Evolutionary conservation across 352 stramenopile genomes (phyloP).

Genomic region (Pythium pectinolyticum): DNA sequence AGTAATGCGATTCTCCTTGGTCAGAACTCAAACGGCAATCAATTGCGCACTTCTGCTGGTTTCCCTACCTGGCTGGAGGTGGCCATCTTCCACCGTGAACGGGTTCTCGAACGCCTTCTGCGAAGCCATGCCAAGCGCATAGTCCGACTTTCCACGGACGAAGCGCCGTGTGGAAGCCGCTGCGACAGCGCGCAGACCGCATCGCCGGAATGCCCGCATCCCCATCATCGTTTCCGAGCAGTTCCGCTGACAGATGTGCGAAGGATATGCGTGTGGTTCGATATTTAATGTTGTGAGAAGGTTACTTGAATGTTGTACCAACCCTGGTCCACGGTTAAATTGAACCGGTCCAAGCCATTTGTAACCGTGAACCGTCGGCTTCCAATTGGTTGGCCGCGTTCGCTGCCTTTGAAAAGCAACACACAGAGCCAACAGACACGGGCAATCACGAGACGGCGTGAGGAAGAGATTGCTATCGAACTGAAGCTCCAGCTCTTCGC

Average conservation of each 20-base stretch:
- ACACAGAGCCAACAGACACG: neutral
- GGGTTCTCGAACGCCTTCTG: constrained; percentile 37
- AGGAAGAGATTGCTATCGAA: neutral
- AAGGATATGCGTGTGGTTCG: neutral
- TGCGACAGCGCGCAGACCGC: neutral
- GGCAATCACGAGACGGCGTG: constrained; percentile 10
- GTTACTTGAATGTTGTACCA: neutral
- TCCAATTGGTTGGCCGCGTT: constrained; percentile 28
- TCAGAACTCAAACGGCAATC: neutral
- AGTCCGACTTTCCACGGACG: constrained; percentile 2
- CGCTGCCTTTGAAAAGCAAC: constrained; percentile 19
- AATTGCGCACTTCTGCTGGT: neutral
- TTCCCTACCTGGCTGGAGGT: constrained; percentile 51
- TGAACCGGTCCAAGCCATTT: constrained; percentile 9
- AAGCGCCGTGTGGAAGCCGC: neutral
- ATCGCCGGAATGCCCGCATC: constrained; percentile 12
- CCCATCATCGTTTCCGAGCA: constrained; percentile 1
- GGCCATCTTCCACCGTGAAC: constrained; percentile 46
- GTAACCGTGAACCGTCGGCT: constrained; percentile 19
- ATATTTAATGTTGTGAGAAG: constrained; percentile 20
- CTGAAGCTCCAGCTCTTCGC: neutral
- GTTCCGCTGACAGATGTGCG: neutral
- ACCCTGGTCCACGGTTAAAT: neutral
- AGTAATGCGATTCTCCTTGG: no score
- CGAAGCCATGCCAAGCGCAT: constrained; percentile 31